phyloP scores from a whole-genome alignment of 345 rosid genomes.

The Citrus inodora region DNA sequence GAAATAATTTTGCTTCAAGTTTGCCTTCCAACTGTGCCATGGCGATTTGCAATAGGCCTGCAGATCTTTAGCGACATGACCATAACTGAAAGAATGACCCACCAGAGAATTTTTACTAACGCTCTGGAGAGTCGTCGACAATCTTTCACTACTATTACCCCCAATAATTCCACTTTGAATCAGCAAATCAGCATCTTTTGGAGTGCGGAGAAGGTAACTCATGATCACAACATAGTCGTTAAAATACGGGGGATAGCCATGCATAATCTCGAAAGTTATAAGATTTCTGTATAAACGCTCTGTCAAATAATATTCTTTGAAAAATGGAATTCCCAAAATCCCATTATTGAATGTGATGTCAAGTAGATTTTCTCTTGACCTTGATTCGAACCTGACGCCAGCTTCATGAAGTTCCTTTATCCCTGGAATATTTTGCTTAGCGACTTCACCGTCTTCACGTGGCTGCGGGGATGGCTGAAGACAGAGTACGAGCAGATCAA shows the following conservation, averaged over 20 bases:
- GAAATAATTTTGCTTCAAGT: too few species aligned
- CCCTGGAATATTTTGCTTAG: background rate
- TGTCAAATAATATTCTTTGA: too few species aligned
- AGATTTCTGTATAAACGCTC: too few species aligned
- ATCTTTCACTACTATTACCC: too few species aligned
- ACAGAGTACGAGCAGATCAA: background rate
- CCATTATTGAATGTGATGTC: background rate
- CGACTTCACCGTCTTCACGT: background rate
- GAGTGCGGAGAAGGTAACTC: too few species aligned
- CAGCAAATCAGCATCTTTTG: too few species aligned
- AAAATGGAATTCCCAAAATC: background rate
- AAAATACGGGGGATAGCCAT: too few species aligned
- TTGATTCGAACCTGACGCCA: background rate
- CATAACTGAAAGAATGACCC: background rate
- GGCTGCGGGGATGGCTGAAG: background rate
- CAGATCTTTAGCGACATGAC: background rate
- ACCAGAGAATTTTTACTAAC: background rate
- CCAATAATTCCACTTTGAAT: too few species aligned
- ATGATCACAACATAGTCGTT: too few species aligned
- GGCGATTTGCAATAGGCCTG: background rate
- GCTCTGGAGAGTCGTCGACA: slow-evolving; percentile 5
- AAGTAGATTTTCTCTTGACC: background rate
- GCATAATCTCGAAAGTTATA: too few species aligned
- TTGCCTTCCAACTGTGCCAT: slow-evolving; percentile 10
- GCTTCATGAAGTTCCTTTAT: background rate